Evolutionary conservation across 441 rosid species (phyloP), one percentile per base, ranked within the genome.

Genomic region (Populus trichocarpa): DNA sequence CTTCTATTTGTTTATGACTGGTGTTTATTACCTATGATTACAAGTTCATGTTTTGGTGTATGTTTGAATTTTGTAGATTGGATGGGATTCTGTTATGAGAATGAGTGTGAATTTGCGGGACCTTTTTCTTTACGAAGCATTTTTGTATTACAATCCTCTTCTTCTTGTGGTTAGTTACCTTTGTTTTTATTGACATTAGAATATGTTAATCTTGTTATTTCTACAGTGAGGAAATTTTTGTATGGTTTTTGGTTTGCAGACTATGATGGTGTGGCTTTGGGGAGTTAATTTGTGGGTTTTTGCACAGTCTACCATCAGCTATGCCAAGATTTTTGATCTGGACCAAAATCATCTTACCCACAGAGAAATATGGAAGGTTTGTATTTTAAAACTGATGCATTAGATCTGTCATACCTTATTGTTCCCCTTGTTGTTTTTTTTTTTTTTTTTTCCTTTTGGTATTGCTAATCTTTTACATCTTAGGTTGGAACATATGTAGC

Each of bases 231-330:
- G 71, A 72, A 26, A 67, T 70, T 68, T 71, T 73, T 22, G 28
- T 79, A 70, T 35, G 81, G 57, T 26, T 80, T 73, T 86, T 73
- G 38, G 70, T 16, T 75, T 86, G 75, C 89, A 97, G 99, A 93
- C 97, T 42, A 80, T 89, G 92, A 90, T 91, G 97, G 97, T 93
- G 71, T 97, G 99, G 99, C 91, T 97, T 40, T 97, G 99, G 98
- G 99, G 99, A 81, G 84, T 93, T 67, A 95, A 92, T 75, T 79
- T 92, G 77, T 95, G 95, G 98, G 93, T 92, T 65, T 97, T 97
- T 81, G 73, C 93, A 16, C 95, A 90, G 86, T 87, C 97, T 46
- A 94, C 87, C 75, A 86, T 97, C 70, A 91, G 86, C 80, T 97
- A 93, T 81, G 91, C 90, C 68, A 88, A 87, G 73, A 85, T 93